Evolutionary conservation across 106 monocot species (phyloP), one percentile per base, ranked within the genome.

Genomic region (Acanthochlamys bracteata): DNA sequence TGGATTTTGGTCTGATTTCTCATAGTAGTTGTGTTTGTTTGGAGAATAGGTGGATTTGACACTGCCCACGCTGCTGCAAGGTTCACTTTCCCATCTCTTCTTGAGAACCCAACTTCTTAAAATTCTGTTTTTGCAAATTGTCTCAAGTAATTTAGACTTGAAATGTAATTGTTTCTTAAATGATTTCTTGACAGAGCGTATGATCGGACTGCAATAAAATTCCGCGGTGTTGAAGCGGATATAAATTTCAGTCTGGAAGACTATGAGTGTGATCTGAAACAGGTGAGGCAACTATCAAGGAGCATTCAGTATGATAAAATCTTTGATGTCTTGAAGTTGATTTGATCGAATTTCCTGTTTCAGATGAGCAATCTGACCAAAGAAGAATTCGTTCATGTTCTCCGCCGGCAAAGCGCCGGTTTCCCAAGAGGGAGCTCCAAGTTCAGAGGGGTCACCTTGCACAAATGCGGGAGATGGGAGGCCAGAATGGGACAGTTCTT

Each of bases 381-480:
- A 63, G 95, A 95, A 82, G 90, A 95, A 55, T 96, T 96, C 67
- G 84, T 96, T 51, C 87, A 88, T 59, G 75, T 96, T 52, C 82
- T 96, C 52, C 84, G 96, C 19, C 79, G 96, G 13, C 96, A 91
- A 75, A 96, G 90, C 68, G 91, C 96, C 8, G 96, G 87, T 33
- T 88, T 88, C 66, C 86, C 90, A 8, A 75, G 88, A 33, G 96
- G 96, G 33, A 96, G 91, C 78, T 96, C 96, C 13, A 96, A 88
- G 61, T 96, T 69, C 49, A 79, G 96, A 66, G 96, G 96, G 17
- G 96, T 96, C 12, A 96, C 96, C n/a, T 63, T 96, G 57, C 96
- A 96, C 76, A 96, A 91, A 63, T 96, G 96, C 59, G 96, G 96
- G 0, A 79, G 96, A 71, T 96, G 96, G 96, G 96, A 96, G 61